These are phyloP conservation scores for Dactylorhiza incarnata DNA, from an alignment of 106 monocot genomes.

Conservation along the genomic window DNA sequence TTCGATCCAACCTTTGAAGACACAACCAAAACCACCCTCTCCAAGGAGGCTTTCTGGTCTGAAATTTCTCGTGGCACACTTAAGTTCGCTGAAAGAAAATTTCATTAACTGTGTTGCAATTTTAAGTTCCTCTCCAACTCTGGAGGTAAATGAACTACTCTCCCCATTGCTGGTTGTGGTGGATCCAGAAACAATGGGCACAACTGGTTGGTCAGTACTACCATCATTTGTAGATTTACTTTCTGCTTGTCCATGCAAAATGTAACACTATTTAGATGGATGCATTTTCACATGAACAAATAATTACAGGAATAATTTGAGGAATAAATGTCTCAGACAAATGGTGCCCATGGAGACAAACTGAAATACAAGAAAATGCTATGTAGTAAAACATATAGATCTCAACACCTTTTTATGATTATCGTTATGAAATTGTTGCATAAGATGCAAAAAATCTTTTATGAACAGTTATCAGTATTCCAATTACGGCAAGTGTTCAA, in stretches of 20 bases:
- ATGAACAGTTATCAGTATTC: background rate
- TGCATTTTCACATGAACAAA: background rate
- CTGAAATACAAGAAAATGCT: background rate
- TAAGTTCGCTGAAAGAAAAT: slow-evolving; percentile 61
- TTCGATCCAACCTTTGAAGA: slow-evolving; percentile 83
- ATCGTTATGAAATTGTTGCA: too few relatives aligned
- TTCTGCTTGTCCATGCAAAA: slow-evolving; percentile 26
- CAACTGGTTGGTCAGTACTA: slow-evolving; percentile 35
- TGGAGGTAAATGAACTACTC: slow-evolving; percentile 48
- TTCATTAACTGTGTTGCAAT: slow-evolving; percentile 56
- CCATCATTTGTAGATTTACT: slow-evolving; percentile 49
- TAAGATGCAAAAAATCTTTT: background rate
- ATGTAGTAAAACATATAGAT: too few relatives aligned
- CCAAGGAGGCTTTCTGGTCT: slow-evolving; percentile 68
- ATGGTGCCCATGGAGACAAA: background rate
- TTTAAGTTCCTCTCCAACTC: slow-evolving; percentile 50
- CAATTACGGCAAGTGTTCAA: background rate
- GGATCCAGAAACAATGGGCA: slow-evolving; percentile 40
- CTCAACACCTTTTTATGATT: too few relatives aligned
- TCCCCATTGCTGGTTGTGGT: slow-evolving; percentile 49
- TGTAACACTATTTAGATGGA: background rate
- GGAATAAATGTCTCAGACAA: slow-evolving; percentile 3
- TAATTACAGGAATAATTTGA: background rate
- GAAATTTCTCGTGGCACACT: slow-evolving; percentile 66
- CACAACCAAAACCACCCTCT: slow-evolving; percentile 78